Evolutionary conservation across 163 green algal species (phyloP).

Genomic region (Scenedesmus sp.): DNA sequence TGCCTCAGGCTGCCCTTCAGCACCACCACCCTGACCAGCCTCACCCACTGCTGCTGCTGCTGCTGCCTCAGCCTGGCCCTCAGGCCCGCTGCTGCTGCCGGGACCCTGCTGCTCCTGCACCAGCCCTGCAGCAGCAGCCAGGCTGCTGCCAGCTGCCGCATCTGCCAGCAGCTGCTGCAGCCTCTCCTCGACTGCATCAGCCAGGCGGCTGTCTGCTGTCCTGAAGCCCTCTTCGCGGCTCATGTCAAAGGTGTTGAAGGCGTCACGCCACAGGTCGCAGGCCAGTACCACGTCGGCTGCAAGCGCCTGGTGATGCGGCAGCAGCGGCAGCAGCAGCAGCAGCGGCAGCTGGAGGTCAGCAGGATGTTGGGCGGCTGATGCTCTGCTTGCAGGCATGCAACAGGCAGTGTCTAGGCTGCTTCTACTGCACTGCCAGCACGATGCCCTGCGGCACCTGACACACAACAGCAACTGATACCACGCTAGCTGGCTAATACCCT

Average conservation of each 20-base stretch:
- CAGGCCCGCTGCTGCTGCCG: neutral
- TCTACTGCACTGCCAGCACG: too few species aligned
- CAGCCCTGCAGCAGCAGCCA: constrained; percentile 32
- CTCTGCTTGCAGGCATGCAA: too few species aligned
- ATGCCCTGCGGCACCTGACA: too few species aligned
- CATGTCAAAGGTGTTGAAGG: constrained; percentile 43
- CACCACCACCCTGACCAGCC: neutral
- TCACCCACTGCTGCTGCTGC: neutral
- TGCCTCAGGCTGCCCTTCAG: neutral
- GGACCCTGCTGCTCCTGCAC: neutral
- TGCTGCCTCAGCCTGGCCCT: neutral
- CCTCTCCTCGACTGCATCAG: constrained; percentile 55
- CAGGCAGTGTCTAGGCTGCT: neutral
- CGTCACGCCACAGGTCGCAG: constrained; percentile 55
- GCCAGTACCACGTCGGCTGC: constrained; percentile 50
- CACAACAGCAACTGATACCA: too few species aligned
- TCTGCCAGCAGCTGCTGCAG: constrained; percentile 53
- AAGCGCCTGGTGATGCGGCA: constrained; percentile 55
- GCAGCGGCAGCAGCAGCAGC: neutral
- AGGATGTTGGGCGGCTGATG: neutral
- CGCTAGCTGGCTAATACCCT: too few species aligned
- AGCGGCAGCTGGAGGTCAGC: neutral
- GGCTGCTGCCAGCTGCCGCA: neutral
- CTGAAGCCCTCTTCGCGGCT: constrained; percentile 37
- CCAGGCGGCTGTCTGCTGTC: constrained; percentile 48